A percentile compares a stretch with the other conserved stretches of the same genome.
These are phyloP conservation scores for Fusarium chuoi DNA, from an alignment of 2,329 filamentous ascomycete species.

Conservation along the genomic window DNA sequence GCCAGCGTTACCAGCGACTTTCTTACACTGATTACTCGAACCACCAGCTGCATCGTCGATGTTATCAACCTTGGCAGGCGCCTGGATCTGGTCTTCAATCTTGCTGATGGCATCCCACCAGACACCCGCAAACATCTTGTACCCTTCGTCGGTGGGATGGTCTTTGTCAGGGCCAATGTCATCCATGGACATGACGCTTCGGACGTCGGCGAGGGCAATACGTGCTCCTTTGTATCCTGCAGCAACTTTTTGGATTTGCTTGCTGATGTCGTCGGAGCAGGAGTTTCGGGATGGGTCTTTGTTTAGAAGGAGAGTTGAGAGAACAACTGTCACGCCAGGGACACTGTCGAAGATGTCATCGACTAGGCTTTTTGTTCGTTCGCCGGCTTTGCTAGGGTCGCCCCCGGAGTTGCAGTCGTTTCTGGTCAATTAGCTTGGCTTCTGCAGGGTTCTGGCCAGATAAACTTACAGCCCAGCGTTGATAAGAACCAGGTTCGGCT, in stretches of 20 bases:
- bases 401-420: not conserved
- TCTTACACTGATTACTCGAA: not conserved
- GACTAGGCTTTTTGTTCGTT: not conserved
- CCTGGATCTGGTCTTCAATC: not conserved
- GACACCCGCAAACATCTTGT: not conserved
- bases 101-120: conserved; percentile 2
- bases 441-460: accelerated
- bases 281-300: not conserved
- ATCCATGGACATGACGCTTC: not conserved
- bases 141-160: not conserved
- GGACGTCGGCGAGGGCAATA: not conserved
- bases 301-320: not conserved
- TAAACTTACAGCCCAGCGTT: not conserved
- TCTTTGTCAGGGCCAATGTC: not conserved
- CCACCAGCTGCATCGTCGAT: not conserved
- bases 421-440: not conserved
- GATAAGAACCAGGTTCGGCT: not conserved
- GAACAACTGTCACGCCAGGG: not conserved
- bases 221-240: not conserved
- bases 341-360: not conserved
- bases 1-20: not conserved
- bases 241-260: not conserved
- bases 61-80: not conserved
- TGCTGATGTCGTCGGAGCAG: not conserved
- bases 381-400: not conserved